These are phyloP conservation scores for Jamesozyma jinghongensis DNA, from an alignment of 805 yeast species.

Conservation along the genomic window DNA sequence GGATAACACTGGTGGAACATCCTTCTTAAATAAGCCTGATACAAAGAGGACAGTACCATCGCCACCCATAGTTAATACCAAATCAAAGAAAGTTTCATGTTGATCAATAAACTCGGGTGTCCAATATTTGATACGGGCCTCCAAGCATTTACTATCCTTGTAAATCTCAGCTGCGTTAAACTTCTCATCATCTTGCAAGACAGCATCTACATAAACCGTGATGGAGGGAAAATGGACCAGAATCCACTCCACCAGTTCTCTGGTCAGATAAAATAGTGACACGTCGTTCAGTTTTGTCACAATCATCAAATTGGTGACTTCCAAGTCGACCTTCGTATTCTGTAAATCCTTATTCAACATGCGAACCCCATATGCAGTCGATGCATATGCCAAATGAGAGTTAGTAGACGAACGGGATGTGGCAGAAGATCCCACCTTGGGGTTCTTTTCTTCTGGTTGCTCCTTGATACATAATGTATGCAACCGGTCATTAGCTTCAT, in stretches of 20 bases:
- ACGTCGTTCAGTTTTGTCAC: slow-evolving; percentile 89
- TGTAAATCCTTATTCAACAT: slow-evolving; percentile 62
- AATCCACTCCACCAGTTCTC: slow-evolving; percentile 76
- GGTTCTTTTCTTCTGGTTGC: no score
- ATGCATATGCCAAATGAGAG: slow-evolving; percentile 60
- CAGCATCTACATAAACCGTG: slow-evolving; percentile 64
- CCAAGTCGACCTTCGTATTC: slow-evolving; percentile 61
- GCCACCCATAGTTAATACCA: slow-evolving; percentile 87
- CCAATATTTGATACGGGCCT: slow-evolving; percentile 52
- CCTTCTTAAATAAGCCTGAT: slow-evolving; percentile 72
- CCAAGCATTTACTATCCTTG: slow-evolving; percentile 36
- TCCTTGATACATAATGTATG: no score
- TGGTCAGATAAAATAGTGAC: slow-evolving; percentile 61
- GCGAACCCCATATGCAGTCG: slow-evolving; percentile 74
- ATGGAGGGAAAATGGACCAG: slow-evolving; percentile 34
- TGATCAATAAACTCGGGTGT: slow-evolving; percentile 43
- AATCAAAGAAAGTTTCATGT: slow-evolving; percentile 46
- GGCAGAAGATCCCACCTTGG: no score
- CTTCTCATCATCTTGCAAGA: slow-evolving; percentile 49
- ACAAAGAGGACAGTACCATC: slow-evolving; percentile 93
- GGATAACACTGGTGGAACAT: slow-evolving; percentile 86
- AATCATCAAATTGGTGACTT: slow-evolving; percentile 62
- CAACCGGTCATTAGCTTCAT: no score
- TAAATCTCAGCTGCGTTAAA: slow-evolving; percentile 51
- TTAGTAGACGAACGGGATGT: neutral